These are phyloP conservation scores for Fistulinella cinereoalba DNA, from an alignment of 1,284 basidiomycete genomes.

Conservation along the genomic window DNA sequence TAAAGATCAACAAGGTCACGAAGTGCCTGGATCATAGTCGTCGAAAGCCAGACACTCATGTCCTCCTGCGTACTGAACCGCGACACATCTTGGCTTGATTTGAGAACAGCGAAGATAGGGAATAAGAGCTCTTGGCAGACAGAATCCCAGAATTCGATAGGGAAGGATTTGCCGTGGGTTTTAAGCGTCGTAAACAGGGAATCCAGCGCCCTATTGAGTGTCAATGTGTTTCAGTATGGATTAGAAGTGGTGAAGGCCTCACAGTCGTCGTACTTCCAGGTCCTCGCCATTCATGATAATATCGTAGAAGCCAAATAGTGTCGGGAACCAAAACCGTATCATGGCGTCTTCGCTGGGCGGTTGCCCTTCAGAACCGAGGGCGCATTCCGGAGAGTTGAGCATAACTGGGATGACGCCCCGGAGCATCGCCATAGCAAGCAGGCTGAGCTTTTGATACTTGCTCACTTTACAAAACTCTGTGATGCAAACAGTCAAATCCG, in stretches of 20 bases:
- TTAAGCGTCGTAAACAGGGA: conserved; percentile 95
- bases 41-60: conserved; percentile 99
- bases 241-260: conserved; percentile 35
- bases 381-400: conserved; percentile 82
- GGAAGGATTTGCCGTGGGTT: conserved; percentile 83
- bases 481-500: conserved; percentile 94
- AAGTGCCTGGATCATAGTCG: conserved; percentile 98
- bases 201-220: conserved; percentile 76
- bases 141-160: conserved; percentile 97
- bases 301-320: conserved; percentile 96
- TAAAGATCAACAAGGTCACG: conserved; percentile 95
- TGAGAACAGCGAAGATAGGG: conserved; percentile 97
- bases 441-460: conserved; percentile 97
- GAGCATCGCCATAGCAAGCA: conserved; percentile 96
- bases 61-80: conserved; percentile 96
- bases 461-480: conserved; percentile 99
- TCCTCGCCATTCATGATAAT: conserved; percentile 99
- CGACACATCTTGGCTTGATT: conserved; percentile 86
- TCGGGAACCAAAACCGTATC: conserved; percentile 97
- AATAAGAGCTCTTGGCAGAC: conserved; percentile 96
- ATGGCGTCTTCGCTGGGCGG: conserved; percentile 48
- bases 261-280: conserved; percentile 94
- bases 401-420: conserved; percentile 90
- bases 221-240: conserved; percentile 3
- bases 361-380: conserved; percentile 45